Evolutionary conservation across 345 rosid genomes (phyloP), one percentile per base, ranked within the genome.

Genomic region (Camelina neglecta): DNA sequence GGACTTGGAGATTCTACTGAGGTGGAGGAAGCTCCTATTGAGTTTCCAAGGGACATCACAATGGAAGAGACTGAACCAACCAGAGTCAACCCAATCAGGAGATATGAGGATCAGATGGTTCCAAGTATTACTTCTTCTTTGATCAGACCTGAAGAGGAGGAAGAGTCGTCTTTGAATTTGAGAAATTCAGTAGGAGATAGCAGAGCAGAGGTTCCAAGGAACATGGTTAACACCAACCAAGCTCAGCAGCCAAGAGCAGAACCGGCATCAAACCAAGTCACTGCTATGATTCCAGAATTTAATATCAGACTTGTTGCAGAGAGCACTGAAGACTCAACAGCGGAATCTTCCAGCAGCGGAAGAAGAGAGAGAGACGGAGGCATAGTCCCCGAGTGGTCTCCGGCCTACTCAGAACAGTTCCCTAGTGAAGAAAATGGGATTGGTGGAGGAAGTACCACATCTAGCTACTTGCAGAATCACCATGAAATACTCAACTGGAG

Each of bases 21-120:
- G 62, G 74, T 82, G n/a, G 82, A 76, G 8, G 89, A 87, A 44
- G 64, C 81, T 44, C 81, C 74, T 66, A 81, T 89, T 24, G 89
- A 91, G 4, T 89, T 95, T 75, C 97, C 96, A n/a, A 81, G 85
- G 75, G 97, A 94, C 55, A 79, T 74, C 11, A 73, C 79, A 47
- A 79, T 79, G 82, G 79, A 74, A 74, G 81, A 78, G 64, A 93
- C 88, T 69, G 90, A 92, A 88, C 96, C 88, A 75, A 88, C 91
- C 60, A 82, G 60, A 79, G 79, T 75, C 21, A 93, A 90, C 76
- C 67, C 85, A 49, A 64, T 50, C 51, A 80, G 85, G 18, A 83
- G 88, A 55, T 89, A 88, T n/a, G 93, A 89, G 72, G 99, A 94
- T 85, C 99, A 94, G 75, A 92, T 92, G 99, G 99, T 94, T 35